Evolutionary conservation across 2,329 filamentous ascomycete genomes (phyloP), one percentile per base, ranked within the genome.

Genomic region (Fonsecaea multimorphosa): DNA sequence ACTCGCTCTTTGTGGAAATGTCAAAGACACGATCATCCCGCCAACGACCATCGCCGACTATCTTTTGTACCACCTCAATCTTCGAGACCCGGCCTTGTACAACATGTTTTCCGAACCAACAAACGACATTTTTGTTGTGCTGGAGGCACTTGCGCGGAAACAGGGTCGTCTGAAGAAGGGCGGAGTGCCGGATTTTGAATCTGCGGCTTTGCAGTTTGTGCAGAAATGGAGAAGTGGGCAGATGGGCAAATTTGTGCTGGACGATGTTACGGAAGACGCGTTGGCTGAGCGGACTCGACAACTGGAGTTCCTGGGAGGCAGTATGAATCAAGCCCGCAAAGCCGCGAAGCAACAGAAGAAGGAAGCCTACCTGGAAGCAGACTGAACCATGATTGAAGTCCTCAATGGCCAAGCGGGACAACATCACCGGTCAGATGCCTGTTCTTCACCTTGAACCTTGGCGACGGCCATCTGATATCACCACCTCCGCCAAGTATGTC

Each of bases 11-110:
- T 93, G 92, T 58, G 92, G 94, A 22, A 91, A 90, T 76, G 92
- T 99, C 61, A 96, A 96, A 77, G 92, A 97, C 76, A 91, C 90
- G 0, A 85, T 98, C 40, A 89, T 99, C 60, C 85, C 89, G 1
- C 85, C 89, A 16, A 86, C 91, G 65, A 91, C 91, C 27, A 79
- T 98, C 11, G 93, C 91, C 36, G 95, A 99, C 76, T 99, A 97
- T 77, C 83, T 98, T 22, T 86, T 99, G 7, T 98, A 87, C 78
- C 88, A 89, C 62, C 83, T 98, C 64, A 99, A 99, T 75, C 79
- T 84, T 40, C 80, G 84, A 64, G 83, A 89, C 71, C 86, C 89
- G 0, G 68, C 71, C 1, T 73, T 89, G 5, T 96, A 96, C 77
- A 73, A 76, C 1, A 82, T 84, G 11, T 92, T 87, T 75, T 85